These are phyloP conservation scores for Exophiala dermatitidis DNA, from an alignment of 2,329 filamentous ascomycete genomes.

Conservation along the genomic window DNA sequence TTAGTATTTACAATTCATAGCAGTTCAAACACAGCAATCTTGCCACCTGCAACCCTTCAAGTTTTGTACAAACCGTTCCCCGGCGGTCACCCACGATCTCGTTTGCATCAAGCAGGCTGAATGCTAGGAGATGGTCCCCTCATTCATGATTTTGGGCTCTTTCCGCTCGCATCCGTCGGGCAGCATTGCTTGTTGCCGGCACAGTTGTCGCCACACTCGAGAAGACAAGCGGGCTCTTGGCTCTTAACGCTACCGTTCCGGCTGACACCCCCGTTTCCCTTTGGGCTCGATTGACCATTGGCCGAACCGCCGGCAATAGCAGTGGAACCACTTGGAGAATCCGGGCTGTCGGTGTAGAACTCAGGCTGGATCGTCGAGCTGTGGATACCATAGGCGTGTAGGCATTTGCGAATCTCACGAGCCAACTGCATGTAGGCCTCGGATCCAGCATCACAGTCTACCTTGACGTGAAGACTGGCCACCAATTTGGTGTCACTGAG, in stretches of 20 bases:
- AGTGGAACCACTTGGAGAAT: slow-evolving; percentile 9
- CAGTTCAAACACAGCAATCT: too few relatives aligned
- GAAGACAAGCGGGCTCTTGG: slow-evolving; percentile 38
- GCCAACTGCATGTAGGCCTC: slow-evolving; percentile 86
- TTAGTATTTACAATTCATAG: too few relatives aligned
- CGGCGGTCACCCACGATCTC: too few relatives aligned
- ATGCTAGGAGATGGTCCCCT: neutral
- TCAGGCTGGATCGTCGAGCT: slow-evolving; percentile 96
- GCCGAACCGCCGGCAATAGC: slow-evolving; percentile 14
- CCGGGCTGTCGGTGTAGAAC: slow-evolving; percentile 38
- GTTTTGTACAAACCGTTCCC: too few relatives aligned
- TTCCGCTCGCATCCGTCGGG: slow-evolving; percentile 13
- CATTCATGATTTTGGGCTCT: slow-evolving; percentile 8
- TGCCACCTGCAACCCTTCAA: too few relatives aligned
- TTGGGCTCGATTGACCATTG: slow-evolving; percentile 7
- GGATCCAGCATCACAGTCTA: slow-evolving; percentile 76
- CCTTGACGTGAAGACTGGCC: slow-evolving; percentile 86
- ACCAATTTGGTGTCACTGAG: slow-evolving; percentile 91
- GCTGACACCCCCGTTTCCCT: slow-evolving; percentile 28
- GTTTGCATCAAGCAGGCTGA: neutral
- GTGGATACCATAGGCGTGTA: slow-evolving; percentile 94
- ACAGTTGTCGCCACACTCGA: slow-evolving; percentile 44
- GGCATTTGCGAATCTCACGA: slow-evolving; percentile 71
- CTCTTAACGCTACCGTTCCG: slow-evolving; percentile 34
- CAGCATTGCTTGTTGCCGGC: slow-evolving; percentile 29